These are phyloP conservation scores for Penicillium antarcticum DNA, from an alignment of 495 filamentous ascomycete species.

Conservation along the genomic window DNA sequence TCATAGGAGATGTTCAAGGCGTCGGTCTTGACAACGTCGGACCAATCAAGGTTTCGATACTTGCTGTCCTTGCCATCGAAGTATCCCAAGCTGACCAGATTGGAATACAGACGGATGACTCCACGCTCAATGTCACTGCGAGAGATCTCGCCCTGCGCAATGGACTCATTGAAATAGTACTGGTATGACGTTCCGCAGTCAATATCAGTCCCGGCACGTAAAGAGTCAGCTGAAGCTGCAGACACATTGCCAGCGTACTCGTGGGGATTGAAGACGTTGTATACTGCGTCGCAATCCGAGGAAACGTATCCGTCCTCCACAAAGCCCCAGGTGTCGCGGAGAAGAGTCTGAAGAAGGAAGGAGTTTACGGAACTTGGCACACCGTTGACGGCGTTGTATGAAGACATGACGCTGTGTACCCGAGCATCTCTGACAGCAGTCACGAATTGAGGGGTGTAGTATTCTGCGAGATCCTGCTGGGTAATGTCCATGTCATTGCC, in stretches of 20 bases:
- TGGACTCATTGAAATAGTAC: constrained; percentile 44
- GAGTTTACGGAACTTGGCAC: constrained; percentile 54
- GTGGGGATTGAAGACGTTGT: constrained; percentile 56
- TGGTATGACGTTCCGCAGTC: constrained; percentile 60
- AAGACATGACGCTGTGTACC: constrained; percentile 57
- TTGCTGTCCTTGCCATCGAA: constrained; percentile 49
- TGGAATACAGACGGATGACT: constrained; percentile 53
- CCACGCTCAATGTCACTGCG: constrained; percentile 49
- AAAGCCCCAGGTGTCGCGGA: constrained; percentile 49
- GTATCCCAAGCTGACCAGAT: constrained; percentile 54
- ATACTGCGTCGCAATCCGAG: constrained; percentile 56
- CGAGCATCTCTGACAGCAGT: constrained; percentile 48
- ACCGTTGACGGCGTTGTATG: constrained; percentile 61
- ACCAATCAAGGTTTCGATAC: constrained; percentile 52
- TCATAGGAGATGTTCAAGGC: constrained; percentile 54
- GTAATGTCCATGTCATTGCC: constrained; percentile 55
- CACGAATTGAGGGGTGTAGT: constrained; percentile 38
- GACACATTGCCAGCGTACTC: constrained; percentile 44
- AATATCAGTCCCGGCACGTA: constrained; percentile 61
- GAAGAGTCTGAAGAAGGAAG: constrained; percentile 55
- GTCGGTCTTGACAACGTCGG: constrained; percentile 48
- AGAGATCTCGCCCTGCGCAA: constrained; percentile 45
- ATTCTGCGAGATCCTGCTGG: constrained; percentile 54
- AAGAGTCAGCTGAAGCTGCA: constrained; percentile 47
- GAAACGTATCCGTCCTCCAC: constrained; percentile 53